phyloP scores from a whole-genome alignment of 192 early-diverging fungal species.

The Umbelopsis sp. region DNA sequence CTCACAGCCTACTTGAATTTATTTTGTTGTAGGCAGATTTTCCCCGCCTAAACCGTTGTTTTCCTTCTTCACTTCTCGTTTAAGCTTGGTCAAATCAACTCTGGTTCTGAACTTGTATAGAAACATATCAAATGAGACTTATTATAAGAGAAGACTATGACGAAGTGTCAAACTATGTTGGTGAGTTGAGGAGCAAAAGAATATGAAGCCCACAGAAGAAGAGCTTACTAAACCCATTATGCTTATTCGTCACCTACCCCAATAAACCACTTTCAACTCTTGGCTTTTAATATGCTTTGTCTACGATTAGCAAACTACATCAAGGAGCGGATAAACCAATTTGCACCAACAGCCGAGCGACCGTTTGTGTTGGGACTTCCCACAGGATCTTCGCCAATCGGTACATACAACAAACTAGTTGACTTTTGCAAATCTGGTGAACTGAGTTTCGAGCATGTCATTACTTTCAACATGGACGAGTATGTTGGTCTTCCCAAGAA shows the following conservation, averaged over 20 bases:
- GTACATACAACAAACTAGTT: slow-evolving; percentile 80
- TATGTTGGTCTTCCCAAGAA: slow-evolving; percentile 38
- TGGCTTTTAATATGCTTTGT: not conserved
- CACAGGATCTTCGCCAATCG: slow-evolving; percentile 81
- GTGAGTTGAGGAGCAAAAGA: slow-evolving; percentile 27
- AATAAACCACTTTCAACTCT: not conserved
- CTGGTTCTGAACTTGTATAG: slow-evolving; percentile 23
- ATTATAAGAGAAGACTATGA: slow-evolving; percentile 71
- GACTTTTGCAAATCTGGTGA: slow-evolving; percentile 48
- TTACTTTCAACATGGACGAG: slow-evolving; percentile 92
- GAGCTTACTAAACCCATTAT: not conserved
- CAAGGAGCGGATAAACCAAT: slow-evolving; percentile 76
- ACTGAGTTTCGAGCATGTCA: slow-evolving; percentile 56
- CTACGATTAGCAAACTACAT: slow-evolving; percentile 69
- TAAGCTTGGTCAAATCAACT: not conserved
- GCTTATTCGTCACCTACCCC: not conserved
- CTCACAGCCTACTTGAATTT: too few species aligned
- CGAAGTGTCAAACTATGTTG: slow-evolving; percentile 68
- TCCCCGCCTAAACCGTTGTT: too few species aligned
- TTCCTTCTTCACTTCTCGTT: not conserved
- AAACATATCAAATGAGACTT: slow-evolving; percentile 58
- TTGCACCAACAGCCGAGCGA: slow-evolving; percentile 68
- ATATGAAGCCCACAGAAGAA: not conserved
- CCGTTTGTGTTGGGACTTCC: slow-evolving; percentile 87
- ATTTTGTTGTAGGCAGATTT: too few species aligned